Conservation (phyloP, 73 alveolate genomes). For the Paramecium bursaria region DNA sequence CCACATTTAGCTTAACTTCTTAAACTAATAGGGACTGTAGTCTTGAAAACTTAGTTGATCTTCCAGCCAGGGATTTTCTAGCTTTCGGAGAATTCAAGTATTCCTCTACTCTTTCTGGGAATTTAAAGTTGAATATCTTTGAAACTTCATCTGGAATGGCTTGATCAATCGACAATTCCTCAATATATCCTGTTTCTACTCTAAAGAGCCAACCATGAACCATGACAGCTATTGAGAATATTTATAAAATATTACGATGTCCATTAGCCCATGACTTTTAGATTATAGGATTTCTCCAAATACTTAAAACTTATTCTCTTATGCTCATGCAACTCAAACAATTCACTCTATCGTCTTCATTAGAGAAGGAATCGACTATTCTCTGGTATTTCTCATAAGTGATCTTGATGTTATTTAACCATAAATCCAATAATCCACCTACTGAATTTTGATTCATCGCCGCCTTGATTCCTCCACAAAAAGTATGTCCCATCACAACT, state of each 20-base stretch:
- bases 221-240: slow-evolving; percentile 30
- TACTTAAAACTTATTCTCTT: slow-evolving; percentile 43
- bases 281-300: slow-evolving; percentile 52
- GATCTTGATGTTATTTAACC: slow-evolving; percentile 44
- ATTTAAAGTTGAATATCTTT: too few species aligned
- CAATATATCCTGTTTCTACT: slow-evolving; percentile 57
- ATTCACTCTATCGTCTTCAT: slow-evolving; percentile 23
- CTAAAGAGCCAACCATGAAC: slow-evolving; percentile 62
- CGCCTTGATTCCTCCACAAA: slow-evolving; percentile 70
- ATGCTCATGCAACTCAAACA: slow-evolving; percentile 9
- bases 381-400: slow-evolving; percentile 25
- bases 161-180: slow-evolving; percentile 1
- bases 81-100: too few species aligned
- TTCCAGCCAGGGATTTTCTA: too few species aligned
- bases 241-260: slow-evolving; percentile 6
- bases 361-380: background rate
- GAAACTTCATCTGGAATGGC: background rate
- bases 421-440: slow-evolving; percentile 33
- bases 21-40: too few species aligned
- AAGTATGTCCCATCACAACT: slow-evolving; percentile 59
- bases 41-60: too few species aligned
- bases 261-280: slow-evolving; percentile 58
- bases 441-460: slow-evolving; percentile 50
- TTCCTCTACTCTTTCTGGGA: too few species aligned
- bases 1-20: too few species aligned